Conservation (phyloP, 1,284 basidiomycete genomes). For the Ganoderma meredithae region DNA sequence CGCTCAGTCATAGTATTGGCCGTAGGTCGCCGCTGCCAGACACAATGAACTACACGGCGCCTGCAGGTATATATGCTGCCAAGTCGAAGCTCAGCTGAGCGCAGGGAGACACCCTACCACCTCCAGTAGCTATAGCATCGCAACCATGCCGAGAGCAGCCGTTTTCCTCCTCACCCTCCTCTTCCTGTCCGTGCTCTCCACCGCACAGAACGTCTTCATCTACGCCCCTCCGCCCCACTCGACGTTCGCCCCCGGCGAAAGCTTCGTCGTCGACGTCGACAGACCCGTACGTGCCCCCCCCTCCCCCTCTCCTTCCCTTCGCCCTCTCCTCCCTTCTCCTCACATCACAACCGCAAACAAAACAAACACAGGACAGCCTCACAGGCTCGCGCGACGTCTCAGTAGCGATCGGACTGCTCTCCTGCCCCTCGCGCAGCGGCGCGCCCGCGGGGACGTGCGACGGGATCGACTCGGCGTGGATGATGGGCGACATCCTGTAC, state of each 20-base stretch:
- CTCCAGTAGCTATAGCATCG: background rate
- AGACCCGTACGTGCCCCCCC: slow-evolving; percentile 15
- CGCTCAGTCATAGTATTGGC: background rate
- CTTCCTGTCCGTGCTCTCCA: slow-evolving; percentile 11
- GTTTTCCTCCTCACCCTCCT: slow-evolving; percentile 2
- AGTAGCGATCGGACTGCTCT: slow-evolving; percentile 48
- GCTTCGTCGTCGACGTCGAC: slow-evolving; percentile 28
- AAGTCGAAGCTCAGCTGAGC: background rate
- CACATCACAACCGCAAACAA: too few relatives aligned
- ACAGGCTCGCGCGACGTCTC: slow-evolving; percentile 49
- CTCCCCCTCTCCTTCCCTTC: background rate
- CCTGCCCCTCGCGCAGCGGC: slow-evolving; percentile 39
- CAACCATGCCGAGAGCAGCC: slow-evolving; percentile 1
- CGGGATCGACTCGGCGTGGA: slow-evolving; percentile 38
- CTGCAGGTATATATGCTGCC: background rate
- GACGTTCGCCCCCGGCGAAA: slow-evolving; percentile 18
- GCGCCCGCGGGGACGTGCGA: slow-evolving; percentile 33
- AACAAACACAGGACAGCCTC: slow-evolving; percentile 49
- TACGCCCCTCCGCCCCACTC: slow-evolving; percentile 17
- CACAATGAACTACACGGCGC: background rate
- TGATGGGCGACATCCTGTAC: slow-evolving; percentile 53
- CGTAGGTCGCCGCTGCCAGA: background rate
- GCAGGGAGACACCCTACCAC: background rate
- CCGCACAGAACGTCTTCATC: slow-evolving; percentile 24
- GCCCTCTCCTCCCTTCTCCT: background rate